phyloP scores from a whole-genome alignment of 2,329 filamentous ascomycete species.

The Myriosclerotinia duriaeana region DNA sequence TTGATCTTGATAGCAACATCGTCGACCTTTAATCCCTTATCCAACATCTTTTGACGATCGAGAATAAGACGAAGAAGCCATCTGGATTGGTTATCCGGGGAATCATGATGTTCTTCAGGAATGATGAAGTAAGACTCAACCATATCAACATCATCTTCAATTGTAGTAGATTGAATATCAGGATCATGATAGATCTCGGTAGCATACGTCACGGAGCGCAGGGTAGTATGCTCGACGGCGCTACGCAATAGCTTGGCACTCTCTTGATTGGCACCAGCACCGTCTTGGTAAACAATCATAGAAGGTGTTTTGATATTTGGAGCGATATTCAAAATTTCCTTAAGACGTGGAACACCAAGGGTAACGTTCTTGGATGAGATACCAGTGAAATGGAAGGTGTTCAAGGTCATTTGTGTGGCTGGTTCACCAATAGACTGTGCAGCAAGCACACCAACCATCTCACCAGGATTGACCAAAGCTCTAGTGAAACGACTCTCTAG shows the following conservation, averaged over 20 bases:
- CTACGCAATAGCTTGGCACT: slow-evolving; percentile 83
- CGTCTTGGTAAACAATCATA: slow-evolving; percentile 86
- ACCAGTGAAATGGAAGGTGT: slow-evolving; percentile 99
- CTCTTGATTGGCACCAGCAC: slow-evolving; percentile 66
- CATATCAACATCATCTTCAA: slow-evolving; percentile 86
- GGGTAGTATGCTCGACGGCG: slow-evolving; percentile 88
- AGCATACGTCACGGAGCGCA: slow-evolving; percentile 85
- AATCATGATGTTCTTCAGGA: slow-evolving; percentile 68
- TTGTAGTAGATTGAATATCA: slow-evolving; percentile 79
- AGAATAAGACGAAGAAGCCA: slow-evolving; percentile 94
- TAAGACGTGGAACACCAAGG: slow-evolving; percentile 95
- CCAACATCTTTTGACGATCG: slow-evolving; percentile 89
- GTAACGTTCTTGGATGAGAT: slow-evolving; percentile 99
- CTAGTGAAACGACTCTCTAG: slow-evolving; percentile 85
- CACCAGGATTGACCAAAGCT: slow-evolving; percentile 84
- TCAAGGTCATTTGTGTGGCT: slow-evolving; percentile 98
- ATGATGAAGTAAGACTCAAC: slow-evolving; percentile 97
- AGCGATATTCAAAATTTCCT: slow-evolving; percentile 98
- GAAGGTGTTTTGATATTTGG: slow-evolving; percentile 98
- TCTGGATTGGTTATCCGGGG: slow-evolving; percentile 75
- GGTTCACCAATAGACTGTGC: slow-evolving; percentile 98
- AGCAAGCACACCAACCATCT: slow-evolving; percentile 97
- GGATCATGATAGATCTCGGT: slow-evolving; percentile 99
- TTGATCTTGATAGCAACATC: slow-evolving; percentile 90
- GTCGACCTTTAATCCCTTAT: slow-evolving; percentile 88